These are phyloP conservation scores for Sordariomycetes sp. DNA, from an alignment of 2,329 filamentous ascomycete genomes.

Conservation along the genomic window DNA sequence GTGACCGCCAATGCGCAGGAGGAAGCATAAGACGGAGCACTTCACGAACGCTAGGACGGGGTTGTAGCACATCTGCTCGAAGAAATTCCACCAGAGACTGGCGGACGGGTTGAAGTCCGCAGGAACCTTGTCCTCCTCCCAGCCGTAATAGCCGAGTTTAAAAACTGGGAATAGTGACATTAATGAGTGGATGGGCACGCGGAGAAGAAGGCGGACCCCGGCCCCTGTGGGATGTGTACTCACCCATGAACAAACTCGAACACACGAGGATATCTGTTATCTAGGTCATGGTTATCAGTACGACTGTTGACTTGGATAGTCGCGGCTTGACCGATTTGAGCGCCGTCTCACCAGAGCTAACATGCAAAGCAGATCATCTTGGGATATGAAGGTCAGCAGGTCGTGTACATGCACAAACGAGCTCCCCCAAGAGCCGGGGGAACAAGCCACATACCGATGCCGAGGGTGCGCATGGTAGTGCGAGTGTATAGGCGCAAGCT, in stretches of 20 bases:
- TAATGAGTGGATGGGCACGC: background rate
- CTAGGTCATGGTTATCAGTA: constrained; percentile 1
- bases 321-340: background rate
- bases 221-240: background rate
- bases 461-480: background rate
- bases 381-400: constrained; percentile 2
- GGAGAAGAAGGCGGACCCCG: constrained; percentile 6
- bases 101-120: background rate
- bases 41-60: constrained; percentile 5
- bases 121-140: background rate
- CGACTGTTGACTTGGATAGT: background rate
- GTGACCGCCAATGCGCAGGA: constrained; percentile 21
- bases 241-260: constrained; percentile 5
- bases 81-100: constrained; percentile 1
- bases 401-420: background rate
- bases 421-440: background rate
- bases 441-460: constrained; percentile 1
- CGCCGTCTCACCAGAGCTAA: constrained; percentile 9
- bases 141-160: background rate
- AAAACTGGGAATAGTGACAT: background rate
- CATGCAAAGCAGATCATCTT: constrained; percentile 13
- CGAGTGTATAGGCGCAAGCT: background rate
- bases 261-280: constrained; percentile 9
- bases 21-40: constrained; percentile 3
- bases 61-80: constrained; percentile 3